phyloP scores from a whole-genome alignment of 345 rosid genomes.

The Theobroma cacao region DNA sequence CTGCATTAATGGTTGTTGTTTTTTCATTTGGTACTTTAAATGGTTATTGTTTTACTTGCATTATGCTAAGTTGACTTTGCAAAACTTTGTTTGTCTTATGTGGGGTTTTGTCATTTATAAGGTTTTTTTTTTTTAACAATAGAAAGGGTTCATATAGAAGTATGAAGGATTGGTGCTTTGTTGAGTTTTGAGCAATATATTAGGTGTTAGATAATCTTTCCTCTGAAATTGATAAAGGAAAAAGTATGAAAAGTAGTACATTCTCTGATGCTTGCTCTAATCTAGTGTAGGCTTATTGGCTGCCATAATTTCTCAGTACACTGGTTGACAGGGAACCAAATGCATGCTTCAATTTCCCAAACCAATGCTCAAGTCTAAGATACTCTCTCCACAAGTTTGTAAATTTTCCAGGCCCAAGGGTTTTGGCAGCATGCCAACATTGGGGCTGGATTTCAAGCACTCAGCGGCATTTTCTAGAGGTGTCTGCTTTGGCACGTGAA shows the following conservation, averaged over 20 bases:
- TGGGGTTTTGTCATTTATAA: background rate
- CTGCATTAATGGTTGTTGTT: background rate
- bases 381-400: constrained; percentile 46
- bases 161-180: background rate
- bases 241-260: background rate
- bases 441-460: constrained; percentile 33
- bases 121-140: background rate
- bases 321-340: constrained; percentile 69
- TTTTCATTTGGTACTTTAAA: background rate
- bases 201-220: background rate
- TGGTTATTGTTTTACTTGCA: background rate
- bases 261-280: constrained; percentile 3
- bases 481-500: constrained; percentile 47
- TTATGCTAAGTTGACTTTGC: background rate
- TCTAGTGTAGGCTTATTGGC: constrained; percentile 26
- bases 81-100: background rate
- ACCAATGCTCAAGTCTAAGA: constrained; percentile 42
- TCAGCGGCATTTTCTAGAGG: constrained; percentile 34
- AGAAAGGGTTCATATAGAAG: background rate
- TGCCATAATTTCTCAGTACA: constrained; percentile 39
- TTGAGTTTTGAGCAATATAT: background rate
- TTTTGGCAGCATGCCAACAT: constrained; percentile 41
- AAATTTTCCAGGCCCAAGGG: constrained; percentile 38
- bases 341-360: constrained; percentile 51
- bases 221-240: background rate